Evolutionary conservation across 495 filamentous ascomycete species (phyloP), one percentile per base, ranked within the genome.

Genomic region (Xylaria grammica): DNA sequence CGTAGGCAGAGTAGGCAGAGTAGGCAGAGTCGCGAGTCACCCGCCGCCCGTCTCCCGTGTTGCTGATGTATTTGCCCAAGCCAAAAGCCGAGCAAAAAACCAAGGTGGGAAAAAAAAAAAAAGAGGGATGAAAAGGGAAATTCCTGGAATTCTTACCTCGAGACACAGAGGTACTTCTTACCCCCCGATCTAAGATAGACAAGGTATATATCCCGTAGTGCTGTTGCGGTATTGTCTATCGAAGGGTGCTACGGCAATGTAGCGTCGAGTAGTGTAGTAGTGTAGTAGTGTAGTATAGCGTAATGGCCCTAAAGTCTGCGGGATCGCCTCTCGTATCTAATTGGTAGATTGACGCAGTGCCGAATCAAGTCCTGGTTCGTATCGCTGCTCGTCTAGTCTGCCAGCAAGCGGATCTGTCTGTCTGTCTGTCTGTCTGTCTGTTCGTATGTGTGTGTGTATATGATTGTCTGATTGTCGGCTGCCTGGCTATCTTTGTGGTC

Each of bases 241-340:
- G 27, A 30, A 34, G n/a, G n/a, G 50, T 52, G 30, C 27, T 26
- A 34, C 1, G 13, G 40, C 15, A n/a, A 3, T 17, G 32, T 36
- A 36, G 5, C 11, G 32, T 36, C 4, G 5, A 11, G 32, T 36
- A 11, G 32, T 36, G 32, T 36, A 36, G 32, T 36, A 36, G 32
- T 36, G 32, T 36, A 36, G 11, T 36, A 36, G 32, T 36, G 11
- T 11, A 36, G 32, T 36, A 36, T 36, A 36, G 5, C 32, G 32
- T 36, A 36, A 11, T 11, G 32, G 11, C 32, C 32, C 32, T 36
- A 4, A 36, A 36, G 32, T 36, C 32, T 36, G 65, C 61, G 69
- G 71, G 64, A 71, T 69, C 70, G 69, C 68, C 13, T 71, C 71
- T 67, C 58, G 71, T 65, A 66, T 73, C 58, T 73, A 59, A 69